These are phyloP conservation scores for Orychophragmus violaceus DNA, from an alignment of 345 rosid species.

Conservation along the genomic window DNA sequence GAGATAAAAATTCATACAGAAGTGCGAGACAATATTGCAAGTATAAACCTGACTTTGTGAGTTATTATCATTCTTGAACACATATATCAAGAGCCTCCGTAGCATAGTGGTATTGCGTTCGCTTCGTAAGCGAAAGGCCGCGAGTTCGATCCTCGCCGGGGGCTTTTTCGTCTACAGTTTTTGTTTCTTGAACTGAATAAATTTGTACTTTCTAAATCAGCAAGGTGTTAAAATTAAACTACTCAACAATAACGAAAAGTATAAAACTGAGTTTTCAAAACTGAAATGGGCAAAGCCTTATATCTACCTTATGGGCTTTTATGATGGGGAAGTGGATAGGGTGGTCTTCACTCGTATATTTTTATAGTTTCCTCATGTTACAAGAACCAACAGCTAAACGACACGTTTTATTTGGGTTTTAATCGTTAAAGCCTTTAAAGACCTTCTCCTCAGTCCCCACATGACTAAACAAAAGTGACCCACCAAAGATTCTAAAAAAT, in stretches of 20 bases:
- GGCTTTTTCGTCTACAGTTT: slow-evolving; percentile 10
- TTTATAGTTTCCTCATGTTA: background rate
- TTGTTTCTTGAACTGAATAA: no score
- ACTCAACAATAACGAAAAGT: no score
- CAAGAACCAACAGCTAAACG: background rate
- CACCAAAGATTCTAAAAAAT: slow-evolving; percentile 21
- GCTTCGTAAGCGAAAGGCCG: slow-evolving; percentile 99
- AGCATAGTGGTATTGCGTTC: slow-evolving; percentile 99
- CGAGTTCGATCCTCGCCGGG: slow-evolving; percentile 97
- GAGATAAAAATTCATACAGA: no score
- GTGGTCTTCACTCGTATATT: background rate
- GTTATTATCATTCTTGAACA: no score
- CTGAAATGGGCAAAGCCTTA: background rate
- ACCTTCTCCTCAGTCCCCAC: slow-evolving; percentile 14
- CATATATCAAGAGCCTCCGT: no score
- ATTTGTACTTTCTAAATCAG: no score
- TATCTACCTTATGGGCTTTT: background rate
- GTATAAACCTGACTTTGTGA: no score
- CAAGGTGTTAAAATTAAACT: no score
- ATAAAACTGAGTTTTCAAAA: no score
- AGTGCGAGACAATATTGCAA: background rate
- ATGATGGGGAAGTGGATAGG: background rate
- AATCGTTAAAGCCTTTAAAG: background rate
- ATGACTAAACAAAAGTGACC: slow-evolving; percentile 10
- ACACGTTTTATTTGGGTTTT: slow-evolving; percentile 8